Conservation (phyloP, 2,329 filamentous ascomycete genomes). For the Penicillium sp. region DNA sequence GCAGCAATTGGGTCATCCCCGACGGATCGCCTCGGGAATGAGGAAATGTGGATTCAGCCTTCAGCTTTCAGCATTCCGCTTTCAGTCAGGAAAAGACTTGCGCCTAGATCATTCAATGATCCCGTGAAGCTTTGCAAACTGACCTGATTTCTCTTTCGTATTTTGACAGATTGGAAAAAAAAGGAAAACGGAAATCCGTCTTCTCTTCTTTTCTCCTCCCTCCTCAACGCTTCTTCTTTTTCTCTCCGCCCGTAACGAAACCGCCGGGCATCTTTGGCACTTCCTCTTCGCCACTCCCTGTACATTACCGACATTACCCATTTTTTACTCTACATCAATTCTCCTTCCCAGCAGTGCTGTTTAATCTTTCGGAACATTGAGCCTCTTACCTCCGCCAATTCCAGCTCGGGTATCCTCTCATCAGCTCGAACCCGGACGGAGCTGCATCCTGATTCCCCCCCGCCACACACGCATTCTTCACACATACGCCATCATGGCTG, state of each 20-base stretch:
- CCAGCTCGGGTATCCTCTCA: not conserved
- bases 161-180: slow-evolving; percentile 1
- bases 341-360: slow-evolving; percentile 26
- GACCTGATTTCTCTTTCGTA: not conserved
- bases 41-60: not conserved
- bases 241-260: slow-evolving; percentile 14
- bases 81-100: too few relatives aligned
- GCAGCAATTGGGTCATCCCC: not conserved
- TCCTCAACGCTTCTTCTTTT: slow-evolving; percentile 6
- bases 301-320: slow-evolving; percentile 23
- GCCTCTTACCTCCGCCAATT: not conserved
- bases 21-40: not conserved
- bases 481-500: slow-evolving; percentile 45
- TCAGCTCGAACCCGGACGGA: slow-evolving; percentile 2
- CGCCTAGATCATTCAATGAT: not conserved
- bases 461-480: slow-evolving; percentile 16
- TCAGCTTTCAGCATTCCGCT: too few relatives aligned
- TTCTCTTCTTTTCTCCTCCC: slow-evolving; percentile 5
- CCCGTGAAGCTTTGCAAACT: not conserved
- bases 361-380: slow-evolving; percentile 17
- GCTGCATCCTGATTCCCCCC: slow-evolving; percentile 20
- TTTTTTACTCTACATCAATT: slow-evolving; percentile 4
- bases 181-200: slow-evolving; percentile 1
- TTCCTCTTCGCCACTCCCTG: slow-evolving; percentile 24
- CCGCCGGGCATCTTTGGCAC: slow-evolving; percentile 15